phyloP scores from a whole-genome alignment of 129 eudicot genomes.

The Gnaphalium uliginosum region DNA sequence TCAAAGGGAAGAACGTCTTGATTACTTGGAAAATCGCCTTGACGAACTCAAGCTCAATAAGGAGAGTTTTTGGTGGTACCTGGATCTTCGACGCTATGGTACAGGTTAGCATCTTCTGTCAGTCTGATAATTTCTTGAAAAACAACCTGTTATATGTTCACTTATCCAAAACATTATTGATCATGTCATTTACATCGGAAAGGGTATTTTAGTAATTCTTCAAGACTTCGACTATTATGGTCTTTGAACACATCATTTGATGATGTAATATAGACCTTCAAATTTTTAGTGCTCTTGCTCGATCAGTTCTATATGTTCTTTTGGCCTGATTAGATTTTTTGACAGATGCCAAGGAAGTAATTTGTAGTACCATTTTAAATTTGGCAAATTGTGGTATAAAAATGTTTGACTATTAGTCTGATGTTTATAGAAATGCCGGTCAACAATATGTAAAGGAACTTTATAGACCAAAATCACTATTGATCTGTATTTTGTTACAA shows the following conservation, averaged over 20 bases:
- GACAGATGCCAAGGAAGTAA: background rate
- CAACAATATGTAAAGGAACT: background rate
- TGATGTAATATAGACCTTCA: background rate
- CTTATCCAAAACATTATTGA: background rate
- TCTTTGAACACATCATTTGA: background rate
- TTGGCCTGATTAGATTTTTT: background rate
- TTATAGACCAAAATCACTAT: background rate
- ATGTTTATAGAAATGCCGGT: background rate
- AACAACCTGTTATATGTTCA: conserved; percentile 14
- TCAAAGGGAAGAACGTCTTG: conserved; percentile 99
- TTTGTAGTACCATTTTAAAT: background rate
- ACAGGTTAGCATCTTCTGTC: conserved; percentile 59
- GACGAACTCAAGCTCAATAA: conserved; percentile 74
- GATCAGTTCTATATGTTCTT: background rate
- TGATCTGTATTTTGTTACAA: background rate
- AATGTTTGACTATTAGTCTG: background rate
- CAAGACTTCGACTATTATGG: background rate
- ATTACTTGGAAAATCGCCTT: conserved; percentile 63
- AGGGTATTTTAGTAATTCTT: conserved; percentile 4
- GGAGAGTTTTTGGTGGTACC: conserved; percentile 99
- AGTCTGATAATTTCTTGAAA: conserved; percentile 13
- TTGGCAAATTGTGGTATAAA: background rate
- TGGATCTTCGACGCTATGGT: conserved; percentile 96
- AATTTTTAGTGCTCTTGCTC: background rate
- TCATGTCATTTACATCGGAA: background rate